These are phyloP conservation scores for Scutellaria baicalensis DNA, from an alignment of 257 asterid genomes.

Conservation along the genomic window DNA sequence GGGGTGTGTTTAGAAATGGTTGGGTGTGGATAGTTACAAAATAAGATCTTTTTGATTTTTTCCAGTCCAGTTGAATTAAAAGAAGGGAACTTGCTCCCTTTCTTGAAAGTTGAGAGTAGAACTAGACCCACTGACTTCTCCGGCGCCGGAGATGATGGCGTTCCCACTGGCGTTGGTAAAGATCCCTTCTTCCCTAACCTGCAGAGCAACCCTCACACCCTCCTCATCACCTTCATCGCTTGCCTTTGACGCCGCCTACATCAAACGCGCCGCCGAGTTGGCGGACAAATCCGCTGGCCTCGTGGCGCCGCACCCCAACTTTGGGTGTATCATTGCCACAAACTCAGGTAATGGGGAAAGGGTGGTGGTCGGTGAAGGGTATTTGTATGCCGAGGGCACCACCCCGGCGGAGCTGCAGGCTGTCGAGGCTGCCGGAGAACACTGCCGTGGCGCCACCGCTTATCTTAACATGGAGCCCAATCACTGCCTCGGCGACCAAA, in stretches of 20 bases:
- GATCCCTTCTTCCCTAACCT: slow-evolving; percentile 24
- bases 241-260: slow-evolving; percentile 48
- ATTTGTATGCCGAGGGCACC: slow-evolving; percentile 86
- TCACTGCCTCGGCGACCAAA: slow-evolving; percentile 55
- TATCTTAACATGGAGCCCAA: slow-evolving; percentile 94
- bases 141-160: slow-evolving; percentile 23
- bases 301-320: slow-evolving; percentile 95
- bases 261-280: slow-evolving; percentile 83
- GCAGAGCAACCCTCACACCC: slow-evolving; percentile 28
- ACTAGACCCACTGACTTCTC: background rate
- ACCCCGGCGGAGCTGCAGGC: slow-evolving; percentile 77
- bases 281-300: slow-evolving; percentile 87
- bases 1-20: too few relatives aligned
- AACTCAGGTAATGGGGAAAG: slow-evolving; percentile 20
- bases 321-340: slow-evolving; percentile 70
- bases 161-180: slow-evolving; percentile 23
- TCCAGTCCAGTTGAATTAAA: too few relatives aligned
- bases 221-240: slow-evolving; percentile 29
- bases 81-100: background rate
- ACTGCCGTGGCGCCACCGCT: slow-evolving; percentile 78
- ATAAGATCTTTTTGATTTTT: too few relatives aligned
- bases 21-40: too few relatives aligned
- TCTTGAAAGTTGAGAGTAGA: background rate
- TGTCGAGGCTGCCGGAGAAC: slow-evolving; percentile 66
- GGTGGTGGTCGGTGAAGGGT: slow-evolving; percentile 76